Evolutionary conservation across 352 stramenopile genomes (phyloP), one percentile per base, ranked within the genome.

Genomic region (Phytopythium cucurbitacearum): DNA sequence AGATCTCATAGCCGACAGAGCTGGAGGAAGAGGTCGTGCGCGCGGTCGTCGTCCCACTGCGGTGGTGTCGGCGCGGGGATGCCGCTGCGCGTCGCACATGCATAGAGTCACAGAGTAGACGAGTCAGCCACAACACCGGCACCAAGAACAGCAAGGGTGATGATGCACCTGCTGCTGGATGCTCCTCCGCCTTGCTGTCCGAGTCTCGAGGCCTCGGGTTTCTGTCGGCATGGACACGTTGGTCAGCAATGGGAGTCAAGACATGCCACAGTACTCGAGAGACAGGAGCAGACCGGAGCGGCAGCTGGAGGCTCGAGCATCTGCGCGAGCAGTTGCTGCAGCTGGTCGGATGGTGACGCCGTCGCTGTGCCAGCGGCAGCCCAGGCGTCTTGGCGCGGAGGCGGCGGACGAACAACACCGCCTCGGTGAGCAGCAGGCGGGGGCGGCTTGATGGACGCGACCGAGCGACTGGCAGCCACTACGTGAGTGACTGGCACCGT

Each of bases 11-110:
- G 59, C 2, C 55, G 64, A 47, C 67, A 82, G 41, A 91, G 74
- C 64, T 91, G 77, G 44, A 73, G 52, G 64, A 91, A 91, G 6
- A 91, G 66, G 33, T 89, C 64, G 9, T 70, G 65, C 7, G 80
- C 65, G 6, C 75, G 73, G 16, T 77, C 60, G 48, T 91, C 80
- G 28, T 87, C 75, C 64, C 76, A 86, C 34, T 81, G 61, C 32
- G 47, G 38, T 6, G 48, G 44, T 8, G 11, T 34, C 5, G 40
- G 4, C 1, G 33, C 10, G 34, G 32, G 21, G 4, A 9, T 40
- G 16, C 58, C 59, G 12, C 49, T 68, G 49, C 51, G 57, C 6
- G 13, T 21, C 8, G 32, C 4, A 34, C 7, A 45, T 16, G 28
- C 21, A 28, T 28, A 28, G 21, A 28, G 21, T 28, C 21, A 28